phyloP scores from a whole-genome alignment of 1,139 yeast species.

The Yamadazyma membranifaciens region DNA sequence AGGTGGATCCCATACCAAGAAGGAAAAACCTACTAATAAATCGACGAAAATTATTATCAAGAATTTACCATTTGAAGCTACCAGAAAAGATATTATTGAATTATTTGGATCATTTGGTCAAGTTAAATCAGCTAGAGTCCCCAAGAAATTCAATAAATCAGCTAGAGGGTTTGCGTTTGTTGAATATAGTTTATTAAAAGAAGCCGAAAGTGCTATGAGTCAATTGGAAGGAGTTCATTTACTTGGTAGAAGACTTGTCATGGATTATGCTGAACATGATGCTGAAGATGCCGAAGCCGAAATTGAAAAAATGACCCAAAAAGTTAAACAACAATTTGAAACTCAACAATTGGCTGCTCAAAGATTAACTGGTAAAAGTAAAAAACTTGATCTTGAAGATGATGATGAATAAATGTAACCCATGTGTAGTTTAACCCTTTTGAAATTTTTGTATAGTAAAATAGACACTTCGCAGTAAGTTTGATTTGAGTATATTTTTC shows the following conservation, averaged over 20 bases:
- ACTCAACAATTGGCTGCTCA: slow-evolving; percentile 72
- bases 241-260: slow-evolving; percentile 91
- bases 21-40: slow-evolving; percentile 32
- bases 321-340: slow-evolving; percentile 79
- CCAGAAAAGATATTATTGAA: slow-evolving; percentile 87
- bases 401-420: slow-evolving; percentile 11
- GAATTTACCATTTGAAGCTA: slow-evolving; percentile 95
- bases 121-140: slow-evolving; percentile 91
- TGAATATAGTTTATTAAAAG: slow-evolving; percentile 83
- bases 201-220: slow-evolving; percentile 94
- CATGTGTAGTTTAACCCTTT: neutral
- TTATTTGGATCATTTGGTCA: slow-evolving; percentile 93
- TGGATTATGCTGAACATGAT: slow-evolving; percentile 88
- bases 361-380: slow-evolving; percentile 72
- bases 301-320: slow-evolving; percentile 83
- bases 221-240: slow-evolving; percentile 95
- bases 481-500: neutral
- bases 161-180: slow-evolving; percentile 99
- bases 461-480: neutral
- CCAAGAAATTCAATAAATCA: slow-evolving; percentile 90
- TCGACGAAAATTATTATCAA: slow-evolving; percentile 83
- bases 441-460: slow-evolving; percentile 3
- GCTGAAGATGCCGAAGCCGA: slow-evolving; percentile 85
- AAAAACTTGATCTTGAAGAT: slow-evolving; percentile 61
- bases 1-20: slow-evolving; percentile 34